These are phyloP conservation scores for Coemansia sp. DNA, from an alignment of 192 early-diverging fungal genomes.

Conservation along the genomic window DNA sequence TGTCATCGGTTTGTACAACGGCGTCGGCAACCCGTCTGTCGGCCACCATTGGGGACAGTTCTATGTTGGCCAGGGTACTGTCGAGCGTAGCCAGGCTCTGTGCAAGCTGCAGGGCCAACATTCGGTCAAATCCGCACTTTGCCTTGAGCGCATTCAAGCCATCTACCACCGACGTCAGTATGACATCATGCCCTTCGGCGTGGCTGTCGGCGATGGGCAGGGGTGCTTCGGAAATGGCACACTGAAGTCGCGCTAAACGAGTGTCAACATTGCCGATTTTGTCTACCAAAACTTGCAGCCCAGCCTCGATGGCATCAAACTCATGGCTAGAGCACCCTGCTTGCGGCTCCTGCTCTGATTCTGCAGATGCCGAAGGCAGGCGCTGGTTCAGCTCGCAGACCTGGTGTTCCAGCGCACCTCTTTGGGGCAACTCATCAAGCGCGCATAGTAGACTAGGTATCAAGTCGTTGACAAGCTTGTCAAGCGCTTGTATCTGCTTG, in stretches of 20 bases:
- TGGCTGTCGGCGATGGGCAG: neutral
- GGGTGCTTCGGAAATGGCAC: neutral
- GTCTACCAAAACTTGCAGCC: neutral
- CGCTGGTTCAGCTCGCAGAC: neutral
- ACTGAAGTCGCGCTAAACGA: neutral
- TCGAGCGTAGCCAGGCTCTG: constrained; percentile 20
- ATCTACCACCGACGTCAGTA: constrained; percentile 7
- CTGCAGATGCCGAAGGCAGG: too few species aligned
- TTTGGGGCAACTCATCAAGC: constrained; percentile 9
- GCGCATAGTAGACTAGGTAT: constrained; percentile 23
- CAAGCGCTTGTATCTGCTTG: constrained; percentile 8
- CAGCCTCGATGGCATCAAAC: neutral
- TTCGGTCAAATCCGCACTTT: constrained; percentile 17
- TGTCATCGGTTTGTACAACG: constrained; percentile 1
- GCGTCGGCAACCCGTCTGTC: constrained; percentile 2
- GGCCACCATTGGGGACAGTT: neutral
- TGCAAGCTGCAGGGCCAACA: constrained; percentile 1
- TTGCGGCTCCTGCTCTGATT: neutral
- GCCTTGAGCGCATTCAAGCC: constrained; percentile 10
- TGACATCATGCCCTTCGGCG: neutral
- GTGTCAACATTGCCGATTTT: neutral
- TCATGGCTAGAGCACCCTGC: neutral
- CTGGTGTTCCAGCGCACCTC: neutral
- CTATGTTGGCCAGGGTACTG: constrained; percentile 8
- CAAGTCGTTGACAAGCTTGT: constrained; percentile 19